Percentiles rank a stretch among this genome's conserved stretches.
These are phyloP conservation scores for Lactarius akahatsu DNA, from an alignment of 768 basidiomycete genomes.

Conservation along the genomic window DNA sequence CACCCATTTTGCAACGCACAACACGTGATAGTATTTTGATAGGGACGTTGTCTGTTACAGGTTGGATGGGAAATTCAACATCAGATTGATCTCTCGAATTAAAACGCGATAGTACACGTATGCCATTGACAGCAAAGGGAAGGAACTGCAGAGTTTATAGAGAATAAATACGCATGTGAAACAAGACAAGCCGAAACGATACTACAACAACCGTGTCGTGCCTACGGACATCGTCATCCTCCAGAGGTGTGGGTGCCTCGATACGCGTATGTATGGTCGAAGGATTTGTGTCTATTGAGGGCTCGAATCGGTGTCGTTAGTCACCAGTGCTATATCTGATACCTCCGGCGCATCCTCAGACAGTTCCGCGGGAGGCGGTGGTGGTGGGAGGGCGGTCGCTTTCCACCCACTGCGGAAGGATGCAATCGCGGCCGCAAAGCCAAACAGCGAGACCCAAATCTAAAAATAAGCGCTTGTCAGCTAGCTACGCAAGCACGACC, in stretches of 20 bases:
- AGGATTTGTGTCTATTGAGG: not conserved
- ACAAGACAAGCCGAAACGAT: not conserved
- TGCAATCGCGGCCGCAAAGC: conserved; percentile 23
- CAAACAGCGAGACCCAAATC: conserved; percentile 24
- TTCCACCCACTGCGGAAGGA: conserved; percentile 29
- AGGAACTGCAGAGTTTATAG: not conserved
- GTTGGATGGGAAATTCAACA: not conserved
- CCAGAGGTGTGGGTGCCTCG: not conserved
- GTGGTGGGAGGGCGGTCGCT: conserved; percentile 15
- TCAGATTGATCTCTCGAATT: not conserved
- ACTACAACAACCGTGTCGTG: not conserved
- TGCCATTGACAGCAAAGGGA: not conserved
- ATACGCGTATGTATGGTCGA: not conserved
- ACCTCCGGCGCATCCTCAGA: not conserved
- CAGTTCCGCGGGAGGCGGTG: not conserved
- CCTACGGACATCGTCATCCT: not conserved
- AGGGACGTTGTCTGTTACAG: not conserved
- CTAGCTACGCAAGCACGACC: not conserved
- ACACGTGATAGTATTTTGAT: no score
- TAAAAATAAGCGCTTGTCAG: not conserved
- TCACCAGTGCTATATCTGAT: conserved; percentile 9
- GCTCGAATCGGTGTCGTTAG: not conserved
- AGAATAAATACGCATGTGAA: not conserved
- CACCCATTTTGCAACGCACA: no score
- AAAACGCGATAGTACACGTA: not conserved